Evolutionary conservation across 2,329 filamentous ascomycete species (phyloP), one percentile per base, ranked within the genome.

Genomic region (Venturia effusa): DNA sequence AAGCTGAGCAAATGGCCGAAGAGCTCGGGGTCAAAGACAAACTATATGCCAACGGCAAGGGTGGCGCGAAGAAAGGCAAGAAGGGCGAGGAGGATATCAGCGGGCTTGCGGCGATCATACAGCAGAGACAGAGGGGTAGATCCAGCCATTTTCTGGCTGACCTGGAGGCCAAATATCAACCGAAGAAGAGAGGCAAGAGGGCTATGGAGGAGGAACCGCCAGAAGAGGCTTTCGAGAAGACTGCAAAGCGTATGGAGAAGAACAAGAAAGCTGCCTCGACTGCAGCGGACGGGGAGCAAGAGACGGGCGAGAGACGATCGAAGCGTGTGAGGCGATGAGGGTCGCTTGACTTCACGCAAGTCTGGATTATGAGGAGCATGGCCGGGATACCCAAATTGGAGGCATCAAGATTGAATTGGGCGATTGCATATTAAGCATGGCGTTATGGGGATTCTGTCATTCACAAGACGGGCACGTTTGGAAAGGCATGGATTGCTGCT

Each of bases 1-100:
- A 93, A 74, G 91, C 92, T 0, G 85, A 88, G 71, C 85, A 89
- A 66, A 81, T 88, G 66, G 88, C 88, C 0, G 88, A 89, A 74
- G 84, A 93, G 74, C 74, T 93, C 3, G 89, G 89, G 2, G 82
- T 91, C 3, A 83, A 88, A 69, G 88, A 90, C 64, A 86, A 88
- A 72, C 72, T 90, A 34, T 88, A 87, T 68, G 83, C 78, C 22
- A 70, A 70, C 59, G 43, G 66, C 66, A 75, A 1, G 72, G 74
- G 63, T 71, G 71, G 8, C 73, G 73, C 65, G 75, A 75, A 73
- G 66, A 77, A 74, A 64, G 76, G 77, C 65, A 84, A 83, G 69
- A 79, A 76, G 41, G 79, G 76, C 68, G 66, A 69, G 57, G 66
- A 68, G 62, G 73, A 71, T 63, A 75, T 73, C 8, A 54, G 41